A percentile compares a stretch with the other conserved stretches of the same genome.
Conservation (phyloP, 2,329 filamentous ascomycete species). For the Dothistroma septosporum region DNA sequence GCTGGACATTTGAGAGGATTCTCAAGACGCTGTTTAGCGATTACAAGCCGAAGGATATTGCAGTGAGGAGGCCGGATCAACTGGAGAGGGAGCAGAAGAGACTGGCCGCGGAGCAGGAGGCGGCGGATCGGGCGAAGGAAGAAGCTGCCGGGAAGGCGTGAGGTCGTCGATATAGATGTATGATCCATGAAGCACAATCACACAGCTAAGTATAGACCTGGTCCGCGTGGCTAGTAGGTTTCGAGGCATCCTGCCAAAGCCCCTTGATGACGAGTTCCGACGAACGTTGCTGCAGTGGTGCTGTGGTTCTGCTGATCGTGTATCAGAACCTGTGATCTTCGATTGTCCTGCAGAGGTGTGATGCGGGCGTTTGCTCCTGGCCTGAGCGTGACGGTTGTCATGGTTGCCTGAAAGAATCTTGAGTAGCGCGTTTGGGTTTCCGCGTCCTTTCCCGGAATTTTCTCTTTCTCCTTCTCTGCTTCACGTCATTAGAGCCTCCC, state of each 20-base stretch:
- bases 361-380: not conserved
- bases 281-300: not conserved
- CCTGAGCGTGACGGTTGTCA: not conserved
- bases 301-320: not conserved
- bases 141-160: constrained; percentile 31
- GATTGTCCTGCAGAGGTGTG: not conserved
- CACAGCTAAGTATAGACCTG: constrained; percentile 7
- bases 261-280: not conserved
- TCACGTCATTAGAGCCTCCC: too few relatives aligned
- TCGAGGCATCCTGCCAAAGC: too few relatives aligned
- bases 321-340: not conserved
- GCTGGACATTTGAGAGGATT: constrained; percentile 80
- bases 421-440: too few relatives aligned
- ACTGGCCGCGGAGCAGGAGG: constrained; percentile 51
- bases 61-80: constrained; percentile 80
- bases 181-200: not conserved
- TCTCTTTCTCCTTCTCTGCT: too few relatives aligned
- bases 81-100: constrained; percentile 68
- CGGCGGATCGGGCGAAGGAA: constrained; percentile 38
- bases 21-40: constrained; percentile 86
- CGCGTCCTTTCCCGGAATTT: too few relatives aligned
- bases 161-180: not conserved
- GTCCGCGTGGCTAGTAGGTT: not conserved
- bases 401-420: not conserved
- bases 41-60: constrained; percentile 90